Percentiles rank a stretch among this genome's conserved stretches.
Evolutionary conservation across 2,329 filamentous ascomycete species (phyloP).

Genomic region (Fusarium haematococcum): DNA sequence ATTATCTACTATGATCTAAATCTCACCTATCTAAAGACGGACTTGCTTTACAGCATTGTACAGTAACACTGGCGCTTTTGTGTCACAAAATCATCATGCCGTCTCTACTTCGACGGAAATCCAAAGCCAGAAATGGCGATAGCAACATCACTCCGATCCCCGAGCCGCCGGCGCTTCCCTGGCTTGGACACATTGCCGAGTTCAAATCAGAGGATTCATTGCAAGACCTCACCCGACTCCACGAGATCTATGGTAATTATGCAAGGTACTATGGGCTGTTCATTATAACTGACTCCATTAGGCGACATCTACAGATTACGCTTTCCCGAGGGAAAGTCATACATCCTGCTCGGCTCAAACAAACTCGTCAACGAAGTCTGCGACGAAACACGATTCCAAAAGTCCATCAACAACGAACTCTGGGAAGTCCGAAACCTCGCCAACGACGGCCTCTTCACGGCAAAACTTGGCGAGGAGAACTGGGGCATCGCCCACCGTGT

Average conservation of each 20-base stretch:
- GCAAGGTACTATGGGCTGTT: neutral
- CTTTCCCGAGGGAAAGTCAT: neutral
- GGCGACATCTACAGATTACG: neutral
- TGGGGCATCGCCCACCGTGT: constrained; percentile 68
- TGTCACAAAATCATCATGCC: neutral
- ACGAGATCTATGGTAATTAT: neutral
- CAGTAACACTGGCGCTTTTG: neutral
- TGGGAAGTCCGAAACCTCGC: constrained; percentile 55
- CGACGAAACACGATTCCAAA: constrained; percentile 70
- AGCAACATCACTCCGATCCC: neutral
- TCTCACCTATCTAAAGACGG: neutral
- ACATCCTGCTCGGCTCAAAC: neutral
- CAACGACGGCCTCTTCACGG: constrained; percentile 72
- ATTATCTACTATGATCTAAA: neutral
- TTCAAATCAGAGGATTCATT: neutral
- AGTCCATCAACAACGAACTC: constrained; percentile 60
- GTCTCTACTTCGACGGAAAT: neutral
- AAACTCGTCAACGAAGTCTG: constrained; percentile 64
- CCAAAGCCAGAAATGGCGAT: neutral
- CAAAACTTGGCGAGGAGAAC: constrained; percentile 58
- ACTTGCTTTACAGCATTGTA: neutral
- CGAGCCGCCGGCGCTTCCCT: neutral
- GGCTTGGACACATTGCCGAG: neutral
- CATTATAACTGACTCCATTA: neutral
- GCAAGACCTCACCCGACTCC: neutral